A percentile compares a stretch with the other conserved stretches of the same genome.
Conservation (phyloP, 1,284 basidiomycete species). For the Trichosporon faecale region DNA sequence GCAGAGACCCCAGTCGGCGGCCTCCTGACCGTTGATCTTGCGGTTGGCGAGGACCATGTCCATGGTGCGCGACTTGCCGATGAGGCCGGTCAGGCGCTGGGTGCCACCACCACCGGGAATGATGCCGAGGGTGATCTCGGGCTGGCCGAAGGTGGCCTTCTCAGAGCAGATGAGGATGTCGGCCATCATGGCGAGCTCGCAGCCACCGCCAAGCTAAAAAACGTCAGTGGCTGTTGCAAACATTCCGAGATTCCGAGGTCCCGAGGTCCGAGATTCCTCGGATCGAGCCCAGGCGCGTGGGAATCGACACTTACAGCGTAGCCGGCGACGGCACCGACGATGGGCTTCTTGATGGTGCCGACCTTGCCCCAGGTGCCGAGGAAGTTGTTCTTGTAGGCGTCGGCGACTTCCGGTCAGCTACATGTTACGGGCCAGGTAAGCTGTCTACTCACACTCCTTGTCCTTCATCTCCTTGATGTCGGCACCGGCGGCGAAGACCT, state of each 20-base stretch:
- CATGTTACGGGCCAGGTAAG: neutral
- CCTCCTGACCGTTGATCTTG: constrained; percentile 74
- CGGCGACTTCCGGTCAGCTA: constrained; percentile 59
- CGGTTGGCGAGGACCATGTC: constrained; percentile 89
- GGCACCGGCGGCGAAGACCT: constrained; percentile 76
- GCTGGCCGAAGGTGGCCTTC: constrained; percentile 90
- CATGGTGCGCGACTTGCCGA: constrained; percentile 95
- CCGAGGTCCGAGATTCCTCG: neutral
- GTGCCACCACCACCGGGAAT: constrained; percentile 67
- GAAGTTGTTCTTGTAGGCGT: constrained; percentile 86
- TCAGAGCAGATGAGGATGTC: constrained; percentile 96
- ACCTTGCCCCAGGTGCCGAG: constrained; percentile 82
- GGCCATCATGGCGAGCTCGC: constrained; percentile 89
- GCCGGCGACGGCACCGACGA: constrained; percentile 93
- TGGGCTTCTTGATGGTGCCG: constrained; percentile 77
- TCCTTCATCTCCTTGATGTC: constrained; percentile 64
- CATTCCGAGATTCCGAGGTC: neutral
- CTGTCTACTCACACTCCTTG: constrained; percentile 66
- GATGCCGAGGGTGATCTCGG: constrained; percentile 94
- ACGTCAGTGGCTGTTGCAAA: neutral
- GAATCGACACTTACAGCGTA: constrained; percentile 68
- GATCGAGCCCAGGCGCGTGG: neutral
- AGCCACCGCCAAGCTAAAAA: constrained; percentile 90
- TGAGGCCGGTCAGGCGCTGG: constrained; percentile 68
- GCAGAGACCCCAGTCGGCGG: constrained; percentile 79